phyloP scores from a whole-genome alignment of 352 stramenopile genomes.

The Elongisporangium undulatum region DNA sequence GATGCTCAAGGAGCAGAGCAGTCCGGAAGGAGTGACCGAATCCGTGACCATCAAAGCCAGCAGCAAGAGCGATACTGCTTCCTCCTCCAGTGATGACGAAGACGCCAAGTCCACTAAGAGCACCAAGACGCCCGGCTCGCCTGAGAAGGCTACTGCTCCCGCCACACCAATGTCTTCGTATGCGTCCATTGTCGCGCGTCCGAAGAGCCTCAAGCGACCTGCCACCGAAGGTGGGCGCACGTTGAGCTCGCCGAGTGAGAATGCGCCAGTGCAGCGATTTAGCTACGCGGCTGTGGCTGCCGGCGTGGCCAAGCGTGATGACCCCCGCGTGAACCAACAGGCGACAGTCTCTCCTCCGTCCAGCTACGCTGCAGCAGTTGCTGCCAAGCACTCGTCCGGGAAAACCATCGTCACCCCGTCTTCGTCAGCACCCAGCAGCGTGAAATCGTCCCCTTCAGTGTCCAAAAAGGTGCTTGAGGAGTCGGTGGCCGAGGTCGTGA shows the following conservation, averaged over 20 bases:
- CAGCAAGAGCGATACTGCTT: slow-evolving; percentile 3
- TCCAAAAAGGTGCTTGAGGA: slow-evolving; percentile 7
- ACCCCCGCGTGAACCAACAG: slow-evolving; percentile 1
- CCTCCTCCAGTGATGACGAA: neutral
- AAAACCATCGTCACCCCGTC: slow-evolving; percentile 1
- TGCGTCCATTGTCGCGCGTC: slow-evolving; percentile 40
- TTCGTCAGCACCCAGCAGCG: slow-evolving; percentile 3
- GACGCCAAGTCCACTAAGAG: slow-evolving; percentile 1
- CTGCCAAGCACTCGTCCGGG: slow-evolving; percentile 15
- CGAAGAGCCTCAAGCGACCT: slow-evolving; percentile 25
- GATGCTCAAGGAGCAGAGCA: slow-evolving; percentile 14
- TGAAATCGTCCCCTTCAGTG: slow-evolving; percentile 8
- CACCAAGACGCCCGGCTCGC: neutral
- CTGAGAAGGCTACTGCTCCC: slow-evolving; percentile 12
- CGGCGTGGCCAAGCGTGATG: slow-evolving; percentile 43
- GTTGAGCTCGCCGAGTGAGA: slow-evolving; percentile 3
- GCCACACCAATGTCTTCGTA: slow-evolving; percentile 45
- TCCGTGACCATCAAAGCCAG: slow-evolving; percentile 2
- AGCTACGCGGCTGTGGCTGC: slow-evolving; percentile 72
- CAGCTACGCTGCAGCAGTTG: slow-evolving; percentile 69
- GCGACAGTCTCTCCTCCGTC: slow-evolving; percentile 26
- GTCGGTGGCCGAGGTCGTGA: neutral
- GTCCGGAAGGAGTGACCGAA: slow-evolving; percentile 7
- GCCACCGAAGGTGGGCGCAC: slow-evolving; percentile 11
- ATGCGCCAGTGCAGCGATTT: slow-evolving; percentile 28